These are phyloP conservation scores for Omphalotus guepiniiformis DNA, from an alignment of 768 basidiomycete species.

Conservation along the genomic window DNA sequence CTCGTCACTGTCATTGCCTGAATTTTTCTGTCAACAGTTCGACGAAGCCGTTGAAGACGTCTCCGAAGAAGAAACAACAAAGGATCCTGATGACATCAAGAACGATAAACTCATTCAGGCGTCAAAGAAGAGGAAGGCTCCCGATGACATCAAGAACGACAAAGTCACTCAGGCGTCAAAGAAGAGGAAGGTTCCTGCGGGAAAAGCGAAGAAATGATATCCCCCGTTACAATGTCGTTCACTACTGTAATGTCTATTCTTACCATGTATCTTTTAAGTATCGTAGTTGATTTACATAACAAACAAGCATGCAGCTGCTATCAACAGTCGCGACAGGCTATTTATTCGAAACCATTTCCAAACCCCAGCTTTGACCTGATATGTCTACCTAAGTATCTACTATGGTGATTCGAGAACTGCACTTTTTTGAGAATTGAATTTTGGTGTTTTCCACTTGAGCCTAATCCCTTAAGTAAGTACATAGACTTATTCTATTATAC, in stretches of 20 bases:
- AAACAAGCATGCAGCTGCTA: too few relatives aligned
- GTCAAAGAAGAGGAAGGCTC: constrained; percentile 37
- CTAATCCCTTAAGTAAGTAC: too few relatives aligned
- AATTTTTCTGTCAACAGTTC: constrained; percentile 25
- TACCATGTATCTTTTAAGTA: background rate
- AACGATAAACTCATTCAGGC: constrained; percentile 34
- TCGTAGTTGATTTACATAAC: background rate
- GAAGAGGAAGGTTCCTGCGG: constrained; percentile 30
- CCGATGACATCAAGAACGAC: constrained; percentile 27
- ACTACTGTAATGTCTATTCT: too few relatives aligned
- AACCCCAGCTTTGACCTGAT: too few relatives aligned
- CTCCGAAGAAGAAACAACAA: constrained; percentile 43
- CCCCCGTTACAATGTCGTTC: background rate
- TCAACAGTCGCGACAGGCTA: too few relatives aligned
- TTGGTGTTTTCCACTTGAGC: too few relatives aligned
- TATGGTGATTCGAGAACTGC: too few relatives aligned
- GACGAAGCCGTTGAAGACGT: constrained; percentile 45
- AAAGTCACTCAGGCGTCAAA: constrained; percentile 36
- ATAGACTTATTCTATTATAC: too few relatives aligned
- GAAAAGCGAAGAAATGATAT: constrained; percentile 13
- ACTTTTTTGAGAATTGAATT: too few relatives aligned
- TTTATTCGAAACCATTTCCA: too few relatives aligned
- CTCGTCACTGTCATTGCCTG: constrained; percentile 1
- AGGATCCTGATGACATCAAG: constrained; percentile 24
- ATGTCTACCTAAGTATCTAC: too few relatives aligned